Evolutionary conservation across 768 basidiomycete genomes (phyloP).

Genomic region (Amanita muscaria): DNA sequence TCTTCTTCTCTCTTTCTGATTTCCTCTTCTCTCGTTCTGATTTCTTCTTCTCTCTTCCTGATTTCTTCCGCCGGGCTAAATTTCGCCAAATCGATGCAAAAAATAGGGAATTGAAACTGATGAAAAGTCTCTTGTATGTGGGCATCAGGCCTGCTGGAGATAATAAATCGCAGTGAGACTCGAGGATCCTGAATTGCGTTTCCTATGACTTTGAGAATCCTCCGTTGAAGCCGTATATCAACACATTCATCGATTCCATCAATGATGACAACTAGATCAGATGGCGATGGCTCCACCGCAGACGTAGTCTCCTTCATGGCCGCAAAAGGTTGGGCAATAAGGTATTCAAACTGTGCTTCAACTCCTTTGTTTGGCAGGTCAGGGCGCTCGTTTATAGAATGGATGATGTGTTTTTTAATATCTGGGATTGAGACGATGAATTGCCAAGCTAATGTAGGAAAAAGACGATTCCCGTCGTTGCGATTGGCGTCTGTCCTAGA

Average conservation of each 20-base stretch:
- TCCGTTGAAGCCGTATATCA: not conserved
- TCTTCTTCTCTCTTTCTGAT: no score
- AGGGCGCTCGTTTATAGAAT: not conserved
- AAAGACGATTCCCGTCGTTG: not conserved
- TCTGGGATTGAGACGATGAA: not conserved
- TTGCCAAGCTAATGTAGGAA: conserved; percentile 2
- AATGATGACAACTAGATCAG: not conserved
- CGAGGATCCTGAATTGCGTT: not conserved
- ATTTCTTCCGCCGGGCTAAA: no score
- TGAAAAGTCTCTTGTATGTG: not conserved
- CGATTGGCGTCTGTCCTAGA: not conserved
- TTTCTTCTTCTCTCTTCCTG: no score
- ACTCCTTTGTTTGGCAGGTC: not conserved
- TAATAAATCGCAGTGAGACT: not conserved
- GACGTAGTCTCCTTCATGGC: not conserved
- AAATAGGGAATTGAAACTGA: not conserved
- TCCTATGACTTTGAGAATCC: not conserved
- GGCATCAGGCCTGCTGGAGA: not conserved
- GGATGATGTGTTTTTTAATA: not conserved
- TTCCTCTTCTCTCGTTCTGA: no score
- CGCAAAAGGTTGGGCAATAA: not conserved
- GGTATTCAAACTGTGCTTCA: conserved; percentile 1
- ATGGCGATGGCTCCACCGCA: no score
- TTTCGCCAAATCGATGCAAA: not conserved
- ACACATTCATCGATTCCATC: not conserved